Evolutionary conservation across 192 early-diverging fungal genomes (phyloP), one percentile per base, ranked within the genome.

Genomic region (Coemansia reversa): DNA sequence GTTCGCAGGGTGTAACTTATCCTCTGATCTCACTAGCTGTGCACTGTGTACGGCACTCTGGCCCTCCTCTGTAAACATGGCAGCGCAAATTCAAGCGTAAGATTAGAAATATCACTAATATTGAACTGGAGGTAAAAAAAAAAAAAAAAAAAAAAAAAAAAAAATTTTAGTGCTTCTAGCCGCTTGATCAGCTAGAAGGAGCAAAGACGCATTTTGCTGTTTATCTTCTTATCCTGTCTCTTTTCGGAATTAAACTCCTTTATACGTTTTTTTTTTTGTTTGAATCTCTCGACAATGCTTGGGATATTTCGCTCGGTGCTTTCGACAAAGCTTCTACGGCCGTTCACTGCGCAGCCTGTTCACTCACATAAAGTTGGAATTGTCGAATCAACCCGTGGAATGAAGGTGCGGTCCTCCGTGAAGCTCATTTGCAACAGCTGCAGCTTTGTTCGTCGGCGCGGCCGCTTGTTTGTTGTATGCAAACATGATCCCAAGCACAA

Each of bases 401-500:
- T 95, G 89, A 94, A 93, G 79, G 91, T 93, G 18, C 87, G 91
- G 49, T 88, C 92, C 28, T 89, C 94, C 14, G 86, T 97, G 59
- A 95, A 94, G 78, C 87, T 90, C 69, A 86, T 93, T 58, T 97
- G 95, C 70, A 89, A 94, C 49, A 81, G 90, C 51, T 97, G 95
- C 84, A 92, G 84, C 54, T 94, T 94, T 63, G 90, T 90, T 35
- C 85, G 86, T 66, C 85, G 95, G 61, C 84, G 92, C 27, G 93
- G 94, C 47, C 89, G 85, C 47, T 78, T 98, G 25, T 89, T 91
- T 70, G 92, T 98, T 23, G 83, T 93, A 8, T 98, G 95, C 85
- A 89, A 81, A 76, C 90, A 92, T 75, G 92, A 96, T 71, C 87
- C 90, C 58, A 94, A 91, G 81, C 95, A 98, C 79, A 98, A 98